Percentiles rank a stretch among this genome's conserved stretches.
Conservation (phyloP, 371 early-diverging fungal species). For the Enterocytospora artemiae region DNA sequence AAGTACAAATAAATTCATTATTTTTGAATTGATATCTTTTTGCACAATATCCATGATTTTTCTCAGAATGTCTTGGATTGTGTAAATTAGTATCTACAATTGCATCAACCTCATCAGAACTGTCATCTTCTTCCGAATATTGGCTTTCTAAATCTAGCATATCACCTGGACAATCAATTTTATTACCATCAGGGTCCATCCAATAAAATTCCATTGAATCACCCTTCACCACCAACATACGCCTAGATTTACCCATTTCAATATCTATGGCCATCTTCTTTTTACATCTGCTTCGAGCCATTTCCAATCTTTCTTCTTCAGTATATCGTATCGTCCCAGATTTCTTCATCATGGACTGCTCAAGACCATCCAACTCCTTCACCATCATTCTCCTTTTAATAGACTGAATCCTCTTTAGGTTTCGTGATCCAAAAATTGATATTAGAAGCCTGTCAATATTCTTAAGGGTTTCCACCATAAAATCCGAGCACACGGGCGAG, state of each 20-base stretch:
- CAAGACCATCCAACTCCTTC: neutral
- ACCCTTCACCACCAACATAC: neutral
- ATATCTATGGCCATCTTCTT: neutral
- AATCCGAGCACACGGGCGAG: neutral
- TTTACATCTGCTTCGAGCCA: neutral
- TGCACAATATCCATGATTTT: too few species aligned
- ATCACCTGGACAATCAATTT: too few species aligned
- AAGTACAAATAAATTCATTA: too few species aligned
- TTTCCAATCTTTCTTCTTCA: neutral
- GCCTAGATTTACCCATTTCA: neutral
- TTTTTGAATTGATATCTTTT: too few species aligned
- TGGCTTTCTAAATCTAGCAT: too few species aligned
- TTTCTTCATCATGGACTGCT: neutral
- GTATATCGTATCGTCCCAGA: neutral
- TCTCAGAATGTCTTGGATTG: too few species aligned
- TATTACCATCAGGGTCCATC: too few species aligned
- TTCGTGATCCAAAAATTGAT: neutral
- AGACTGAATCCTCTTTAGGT: neutral
- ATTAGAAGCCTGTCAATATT: neutral
- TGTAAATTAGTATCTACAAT: too few species aligned
- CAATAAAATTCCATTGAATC: neutral
- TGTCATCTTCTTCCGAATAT: too few species aligned
- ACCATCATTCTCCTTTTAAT: neutral
- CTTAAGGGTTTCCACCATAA: neutral
- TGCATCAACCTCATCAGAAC: too few species aligned